Evolutionary conservation across 352 stramenopile genomes (phyloP), one percentile per base, ranked within the genome.

Genomic region (Phytopythium helicoides): DNA sequence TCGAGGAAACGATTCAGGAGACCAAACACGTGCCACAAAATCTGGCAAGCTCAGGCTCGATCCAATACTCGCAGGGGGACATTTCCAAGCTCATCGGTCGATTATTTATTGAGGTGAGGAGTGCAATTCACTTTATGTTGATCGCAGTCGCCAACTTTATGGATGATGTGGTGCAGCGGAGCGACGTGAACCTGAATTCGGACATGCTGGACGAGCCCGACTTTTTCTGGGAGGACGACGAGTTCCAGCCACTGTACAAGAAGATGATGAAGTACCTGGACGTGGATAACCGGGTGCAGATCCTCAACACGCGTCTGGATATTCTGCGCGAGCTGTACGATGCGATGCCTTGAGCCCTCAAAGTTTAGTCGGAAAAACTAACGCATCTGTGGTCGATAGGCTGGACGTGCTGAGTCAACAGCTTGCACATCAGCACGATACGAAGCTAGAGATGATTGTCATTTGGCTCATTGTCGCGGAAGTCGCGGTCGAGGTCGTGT

Each of bases 161-260:
- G 60, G 11, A 69, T 78, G 22, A 48, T 75, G 23, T 44, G 36
- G 8, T 15, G 42, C 54, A 96, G 77, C 81, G 87, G 26, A 97
- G 88, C 52, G 86, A 97, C 48, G 86, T 98, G 37, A 98, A 98
- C 54, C 60, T 98, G 22, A 95, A 98, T 55, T 97, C 85, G 36
- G 92, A 98, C 48, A 96, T 98, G 64, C 76, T 98, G 28, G 90
- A 97, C 56, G 95, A 95, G 34, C 92, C 92, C 1, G 91, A 98
- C 46, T 97, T 96, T 47, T 97, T 98, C 64, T 98, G 92, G 93
- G 89, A 98, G 59, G 80, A 96, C 39, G 87, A 98, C 58, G 69
- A 94, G 54, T 97, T 94, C 56, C 87, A 98, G 62, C 91, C 91
- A 6, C 54, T 94, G 46, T 98, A 98, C 71, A 80, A 92, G 58